Percentiles rank a stretch among this genome's conserved stretches.
These are phyloP conservation scores for Cercospora janseana DNA, from an alignment of 2,329 filamentous ascomycete genomes.

Conservation along the genomic window DNA sequence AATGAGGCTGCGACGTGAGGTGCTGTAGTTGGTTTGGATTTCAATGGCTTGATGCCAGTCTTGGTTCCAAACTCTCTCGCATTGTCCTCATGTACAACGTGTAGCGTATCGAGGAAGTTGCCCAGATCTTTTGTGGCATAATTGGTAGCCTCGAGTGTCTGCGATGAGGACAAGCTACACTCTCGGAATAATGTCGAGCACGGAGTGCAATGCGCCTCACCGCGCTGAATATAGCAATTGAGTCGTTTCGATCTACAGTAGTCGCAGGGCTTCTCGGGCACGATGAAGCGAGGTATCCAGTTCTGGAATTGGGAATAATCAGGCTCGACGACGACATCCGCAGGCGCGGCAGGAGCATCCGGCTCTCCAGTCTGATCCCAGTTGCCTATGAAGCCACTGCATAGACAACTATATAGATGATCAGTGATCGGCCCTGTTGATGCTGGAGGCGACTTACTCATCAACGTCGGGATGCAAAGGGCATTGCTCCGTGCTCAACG, in stretches of 20 bases:
- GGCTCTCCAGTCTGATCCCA: slow-evolving; percentile 20
- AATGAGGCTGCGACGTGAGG: slow-evolving; percentile 17
- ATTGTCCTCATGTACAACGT: slow-evolving; percentile 46
- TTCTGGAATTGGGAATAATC: slow-evolving; percentile 43
- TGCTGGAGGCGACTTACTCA: slow-evolving; percentile 16
- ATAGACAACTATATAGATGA: slow-evolving; percentile 14
- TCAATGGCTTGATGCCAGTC: slow-evolving; percentile 36
- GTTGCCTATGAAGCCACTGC: slow-evolving; percentile 23
- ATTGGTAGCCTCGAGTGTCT: slow-evolving; percentile 32
- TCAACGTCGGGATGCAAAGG: slow-evolving; percentile 22
- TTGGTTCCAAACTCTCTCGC: slow-evolving; percentile 36
- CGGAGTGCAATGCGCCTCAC: slow-evolving; percentile 45
- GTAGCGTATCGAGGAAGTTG: slow-evolving; percentile 49
- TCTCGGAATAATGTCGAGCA: slow-evolving; percentile 50
- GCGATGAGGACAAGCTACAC: slow-evolving; percentile 46
- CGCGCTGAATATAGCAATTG: slow-evolving; percentile 46
- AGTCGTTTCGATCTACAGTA: slow-evolving; percentile 50
- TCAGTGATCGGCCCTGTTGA: background rate
- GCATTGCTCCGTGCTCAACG: slow-evolving; percentile 11
- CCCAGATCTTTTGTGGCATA: slow-evolving; percentile 29
- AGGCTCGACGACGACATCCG: slow-evolving; percentile 25
- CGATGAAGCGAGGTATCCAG: slow-evolving; percentile 49
- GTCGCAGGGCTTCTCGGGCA: slow-evolving; percentile 47
- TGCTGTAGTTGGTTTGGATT: slow-evolving; percentile 25
- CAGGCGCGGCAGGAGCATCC: background rate